Evolutionary conservation across 2,329 filamentous ascomycete genomes (phyloP).

Genomic region (Shiraia sp.): DNA sequence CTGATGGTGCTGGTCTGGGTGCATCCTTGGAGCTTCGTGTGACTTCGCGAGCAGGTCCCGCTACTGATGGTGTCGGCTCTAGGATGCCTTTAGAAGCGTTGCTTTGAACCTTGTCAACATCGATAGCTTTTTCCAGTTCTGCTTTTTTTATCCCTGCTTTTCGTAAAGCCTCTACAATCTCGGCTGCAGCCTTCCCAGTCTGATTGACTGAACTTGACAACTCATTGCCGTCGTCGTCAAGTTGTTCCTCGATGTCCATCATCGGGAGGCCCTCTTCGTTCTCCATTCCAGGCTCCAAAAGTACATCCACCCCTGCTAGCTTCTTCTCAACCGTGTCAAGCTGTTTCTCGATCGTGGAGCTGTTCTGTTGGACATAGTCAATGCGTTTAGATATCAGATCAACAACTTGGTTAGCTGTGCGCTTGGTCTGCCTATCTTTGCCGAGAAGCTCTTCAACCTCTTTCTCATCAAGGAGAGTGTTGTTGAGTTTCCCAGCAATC

Average conservation of each 20-base stretch:
- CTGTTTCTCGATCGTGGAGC: slow-evolving; percentile 73
- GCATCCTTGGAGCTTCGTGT: neutral
- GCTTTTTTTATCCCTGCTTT: slow-evolving; percentile 68
- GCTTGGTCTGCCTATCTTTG: slow-evolving; percentile 48
- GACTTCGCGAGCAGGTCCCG: neutral
- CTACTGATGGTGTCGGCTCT: neutral
- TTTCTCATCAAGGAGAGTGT: slow-evolving; percentile 65
- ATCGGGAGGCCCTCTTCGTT: slow-evolving; percentile 76
- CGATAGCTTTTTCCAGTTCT: slow-evolving; percentile 21
- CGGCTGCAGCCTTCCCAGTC: slow-evolving; percentile 69
- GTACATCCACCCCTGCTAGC: slow-evolving; percentile 60
- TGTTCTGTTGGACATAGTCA: slow-evolving; percentile 87
- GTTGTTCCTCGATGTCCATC: slow-evolving; percentile 87
- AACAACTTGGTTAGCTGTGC: slow-evolving; percentile 65
- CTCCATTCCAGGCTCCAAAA: slow-evolving; percentile 63
- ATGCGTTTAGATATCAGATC: slow-evolving; percentile 73
- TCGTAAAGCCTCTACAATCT: slow-evolving; percentile 71
- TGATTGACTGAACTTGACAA: slow-evolving; percentile 57
- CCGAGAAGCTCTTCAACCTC: slow-evolving; percentile 62
- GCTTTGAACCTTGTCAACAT: neutral
- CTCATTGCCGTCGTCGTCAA: slow-evolving; percentile 89
- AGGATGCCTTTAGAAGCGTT: neutral
- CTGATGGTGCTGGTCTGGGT: too few species aligned
- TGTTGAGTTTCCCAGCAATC: slow-evolving; percentile 63
- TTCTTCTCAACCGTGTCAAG: slow-evolving; percentile 71